Percentiles rank a stretch among this genome's conserved stretches.
Conservation (phyloP, 305 asterid species). For the Fraxinus baroniana region DNA sequence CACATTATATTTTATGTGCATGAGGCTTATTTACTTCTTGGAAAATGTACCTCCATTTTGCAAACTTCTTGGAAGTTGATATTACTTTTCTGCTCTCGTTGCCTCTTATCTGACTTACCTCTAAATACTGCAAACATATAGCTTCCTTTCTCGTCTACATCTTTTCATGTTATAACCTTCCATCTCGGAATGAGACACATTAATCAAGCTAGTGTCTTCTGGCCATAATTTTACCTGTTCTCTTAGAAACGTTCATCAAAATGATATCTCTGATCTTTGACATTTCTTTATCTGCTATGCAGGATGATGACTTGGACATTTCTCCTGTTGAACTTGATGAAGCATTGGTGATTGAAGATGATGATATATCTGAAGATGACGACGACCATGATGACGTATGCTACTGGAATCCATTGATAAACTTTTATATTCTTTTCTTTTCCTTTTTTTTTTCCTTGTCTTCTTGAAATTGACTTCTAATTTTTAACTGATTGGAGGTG, state of each 20-base stretch:
- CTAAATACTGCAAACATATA: not conserved
- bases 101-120: not conserved
- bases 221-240: not conserved
- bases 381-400: constrained; percentile 83
- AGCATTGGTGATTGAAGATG: constrained; percentile 95
- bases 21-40: not conserved
- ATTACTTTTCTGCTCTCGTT: not conserved
- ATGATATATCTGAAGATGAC: constrained; percentile 85
- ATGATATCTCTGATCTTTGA: no score
- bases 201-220: not conserved
- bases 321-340: constrained; percentile 88
- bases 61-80: not conserved
- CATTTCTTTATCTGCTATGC: constrained; percentile 21
- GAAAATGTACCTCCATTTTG: not conserved
- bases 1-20: not conserved
- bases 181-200: not conserved
- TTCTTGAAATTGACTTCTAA: not conserved
- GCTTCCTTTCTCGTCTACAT: not conserved
- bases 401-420: constrained; percentile 12
- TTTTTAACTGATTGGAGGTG: not conserved
- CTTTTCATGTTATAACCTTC: not conserved
- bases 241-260: not conserved
- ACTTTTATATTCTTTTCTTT: not conserved
- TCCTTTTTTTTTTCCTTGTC: no score
- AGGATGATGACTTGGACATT: constrained; percentile 91